These are phyloP conservation scores for Macrocybe sp. DNA, from an alignment of 1,284 basidiomycete genomes.

Conservation along the genomic window DNA sequence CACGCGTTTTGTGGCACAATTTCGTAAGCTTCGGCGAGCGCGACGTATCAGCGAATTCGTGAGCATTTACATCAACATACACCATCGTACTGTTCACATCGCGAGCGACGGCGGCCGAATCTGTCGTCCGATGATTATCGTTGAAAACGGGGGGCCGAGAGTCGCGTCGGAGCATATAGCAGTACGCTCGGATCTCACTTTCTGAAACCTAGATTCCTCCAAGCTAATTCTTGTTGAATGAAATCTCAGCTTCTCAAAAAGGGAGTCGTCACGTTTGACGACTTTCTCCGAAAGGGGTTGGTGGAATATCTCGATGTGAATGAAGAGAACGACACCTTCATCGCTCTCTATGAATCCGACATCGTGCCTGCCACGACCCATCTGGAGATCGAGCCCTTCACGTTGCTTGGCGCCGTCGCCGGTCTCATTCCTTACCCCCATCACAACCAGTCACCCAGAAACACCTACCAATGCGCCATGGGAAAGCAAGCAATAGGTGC, in stretches of 20 bases:
- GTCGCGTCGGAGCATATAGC: constrained; percentile 82
- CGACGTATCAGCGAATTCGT: constrained; percentile 96
- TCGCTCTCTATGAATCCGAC: constrained; percentile 91
- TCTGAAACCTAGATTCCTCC: constrained; percentile 8
- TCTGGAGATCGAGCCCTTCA: constrained; percentile 99
- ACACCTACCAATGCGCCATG: constrained; percentile 99
- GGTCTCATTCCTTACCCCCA: constrained; percentile 99
- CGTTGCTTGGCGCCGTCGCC: constrained; percentile 94
- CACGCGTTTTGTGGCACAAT: constrained; percentile 82
- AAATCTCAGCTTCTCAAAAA: constrained; percentile 70
- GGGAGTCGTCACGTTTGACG: constrained; percentile 83
- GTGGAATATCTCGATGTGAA: constrained; percentile 99
- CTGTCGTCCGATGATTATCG: constrained; percentile 97
- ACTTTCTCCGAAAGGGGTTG: constrained; percentile 92
- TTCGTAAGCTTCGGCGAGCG: constrained; percentile 89
- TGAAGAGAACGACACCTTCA: constrained; percentile 98
- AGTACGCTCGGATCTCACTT: constrained; percentile 38
- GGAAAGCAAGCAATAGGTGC: constrained; percentile 99
- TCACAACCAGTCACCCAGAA: constrained; percentile 98
- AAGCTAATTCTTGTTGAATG: constrained; percentile 7
- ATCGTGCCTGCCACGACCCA: constrained; percentile 86
- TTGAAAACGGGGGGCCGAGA: constrained; percentile 77
- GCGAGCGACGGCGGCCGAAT: constrained; percentile 98
- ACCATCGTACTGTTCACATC: constrained; percentile 94
- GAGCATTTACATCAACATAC: constrained; percentile 94